phyloP scores from a whole-genome alignment of 352 stramenopile genomes.

The Globisporangium abappressorium region DNA sequence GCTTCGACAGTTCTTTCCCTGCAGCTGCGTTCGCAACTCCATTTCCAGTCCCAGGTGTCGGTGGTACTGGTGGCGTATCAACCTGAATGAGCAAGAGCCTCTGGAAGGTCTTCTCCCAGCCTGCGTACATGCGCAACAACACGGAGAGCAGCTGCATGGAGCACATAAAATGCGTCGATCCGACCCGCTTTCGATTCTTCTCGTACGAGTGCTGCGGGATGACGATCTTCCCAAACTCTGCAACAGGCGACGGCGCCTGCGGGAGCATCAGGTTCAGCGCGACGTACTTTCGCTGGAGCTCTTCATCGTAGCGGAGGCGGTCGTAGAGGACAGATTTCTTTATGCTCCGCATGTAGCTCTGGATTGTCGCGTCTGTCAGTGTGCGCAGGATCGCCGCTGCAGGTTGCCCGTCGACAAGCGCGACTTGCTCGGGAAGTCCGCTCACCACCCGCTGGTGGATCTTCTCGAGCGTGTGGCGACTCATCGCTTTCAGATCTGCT shows the following conservation, averaged over 20 bases:
- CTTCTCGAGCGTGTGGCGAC: conserved; percentile 64
- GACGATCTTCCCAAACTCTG: conserved; percentile 72
- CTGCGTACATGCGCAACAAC: conserved; percentile 85
- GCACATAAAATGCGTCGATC: conserved; percentile 46
- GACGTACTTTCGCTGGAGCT: conserved; percentile 67
- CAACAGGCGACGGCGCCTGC: conserved; percentile 20
- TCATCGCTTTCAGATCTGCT: conserved; percentile 74
- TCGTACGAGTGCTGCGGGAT: conserved; percentile 73
- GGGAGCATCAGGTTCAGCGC: conserved; percentile 61
- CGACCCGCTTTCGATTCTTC: conserved; percentile 49
- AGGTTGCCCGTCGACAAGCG: conserved; percentile 60
- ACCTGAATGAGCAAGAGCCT: conserved; percentile 66
- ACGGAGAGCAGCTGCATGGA: conserved; percentile 68
- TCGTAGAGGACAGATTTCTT: conserved; percentile 88
- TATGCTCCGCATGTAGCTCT: conserved; percentile 90
- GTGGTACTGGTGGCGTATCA: conserved; percentile 18
- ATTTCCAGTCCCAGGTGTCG: not conserved
- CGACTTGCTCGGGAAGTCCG: conserved; percentile 62
- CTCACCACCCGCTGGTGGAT: conserved; percentile 86
- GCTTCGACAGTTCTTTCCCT: conserved; percentile 36
- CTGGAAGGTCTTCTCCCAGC: conserved; percentile 89
- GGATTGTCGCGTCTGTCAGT: conserved; percentile 87
- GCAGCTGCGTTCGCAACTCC: not conserved
- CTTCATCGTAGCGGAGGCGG: conserved; percentile 43
- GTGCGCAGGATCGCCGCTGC: conserved; percentile 59